phyloP scores from a whole-genome alignment of 495 filamentous ascomycete genomes.

The Trichoderma virens region DNA sequence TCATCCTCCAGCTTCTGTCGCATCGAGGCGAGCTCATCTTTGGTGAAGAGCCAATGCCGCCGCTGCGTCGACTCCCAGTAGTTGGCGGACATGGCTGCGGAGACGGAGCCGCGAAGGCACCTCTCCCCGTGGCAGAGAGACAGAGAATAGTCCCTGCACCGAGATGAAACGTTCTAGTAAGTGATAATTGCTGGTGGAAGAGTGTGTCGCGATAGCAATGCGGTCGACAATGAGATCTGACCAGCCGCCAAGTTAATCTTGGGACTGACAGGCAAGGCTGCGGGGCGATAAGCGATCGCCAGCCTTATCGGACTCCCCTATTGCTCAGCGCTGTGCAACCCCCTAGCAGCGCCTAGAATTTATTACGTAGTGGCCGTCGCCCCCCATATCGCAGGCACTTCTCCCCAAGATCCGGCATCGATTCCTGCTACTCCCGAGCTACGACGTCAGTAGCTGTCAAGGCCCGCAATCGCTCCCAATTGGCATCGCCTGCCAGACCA shows the following conservation, averaged over 20 bases:
- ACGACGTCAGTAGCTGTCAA: slow-evolving; percentile 2
- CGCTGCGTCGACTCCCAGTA: slow-evolving; percentile 95
- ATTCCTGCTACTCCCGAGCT: not conserved
- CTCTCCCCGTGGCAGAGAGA: not conserved
- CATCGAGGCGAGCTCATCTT: slow-evolving; percentile 63
- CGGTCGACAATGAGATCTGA: no score
- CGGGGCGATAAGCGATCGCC: not conserved
- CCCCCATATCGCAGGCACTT: not conserved
- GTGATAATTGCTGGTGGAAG: not conserved
- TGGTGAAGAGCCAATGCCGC: slow-evolving; percentile 82
- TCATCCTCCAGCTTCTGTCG: slow-evolving; percentile 65
- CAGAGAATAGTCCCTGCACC: not conserved
- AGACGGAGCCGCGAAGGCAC: not conserved
- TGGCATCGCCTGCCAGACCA: slow-evolving; percentile 2
- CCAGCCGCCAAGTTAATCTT: not conserved
- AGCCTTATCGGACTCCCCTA: not conserved
- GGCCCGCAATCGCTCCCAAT: slow-evolving; percentile 1
- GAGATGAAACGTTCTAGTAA: not conserved
- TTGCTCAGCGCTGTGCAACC: not conserved
- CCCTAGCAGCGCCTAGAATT: not conserved
- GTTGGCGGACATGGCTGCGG: slow-evolving; percentile 73
- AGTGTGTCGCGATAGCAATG: not conserved
- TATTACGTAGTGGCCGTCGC: not conserved
- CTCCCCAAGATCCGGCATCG: not conserved
- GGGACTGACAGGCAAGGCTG: not conserved